These are phyloP conservation scores for Mentha longifolia DNA, from an alignment of 257 asterid species.

Conservation along the genomic window DNA sequence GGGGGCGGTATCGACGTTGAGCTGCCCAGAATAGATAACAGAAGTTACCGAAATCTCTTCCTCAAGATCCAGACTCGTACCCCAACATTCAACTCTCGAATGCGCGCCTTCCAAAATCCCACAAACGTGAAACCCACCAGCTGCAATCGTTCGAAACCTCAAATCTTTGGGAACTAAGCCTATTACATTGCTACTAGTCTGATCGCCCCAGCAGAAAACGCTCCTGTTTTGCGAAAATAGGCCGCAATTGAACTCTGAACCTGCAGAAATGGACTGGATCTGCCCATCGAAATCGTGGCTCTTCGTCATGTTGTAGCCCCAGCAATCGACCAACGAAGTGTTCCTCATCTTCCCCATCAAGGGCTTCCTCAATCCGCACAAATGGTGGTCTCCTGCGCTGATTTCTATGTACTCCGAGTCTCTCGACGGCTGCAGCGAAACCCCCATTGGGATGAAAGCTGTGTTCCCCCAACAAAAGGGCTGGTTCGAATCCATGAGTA, in stretches of 20 bases:
- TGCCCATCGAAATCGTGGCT: slow-evolving; percentile 69
- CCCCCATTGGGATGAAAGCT: slow-evolving; percentile 65
- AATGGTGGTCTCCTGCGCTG: slow-evolving; percentile 90
- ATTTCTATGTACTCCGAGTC: slow-evolving; percentile 71
- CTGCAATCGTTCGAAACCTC: slow-evolving; percentile 68
- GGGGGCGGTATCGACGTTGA: slow-evolving; percentile 60
- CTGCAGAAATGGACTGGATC: slow-evolving; percentile 85
- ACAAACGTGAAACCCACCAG: slow-evolving; percentile 95
- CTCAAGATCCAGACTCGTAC: slow-evolving; percentile 68
- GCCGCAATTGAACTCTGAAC: slow-evolving; percentile 84
- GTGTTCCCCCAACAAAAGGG: slow-evolving; percentile 94
- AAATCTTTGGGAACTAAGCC: slow-evolving; percentile 53
- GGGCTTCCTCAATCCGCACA: slow-evolving; percentile 83
- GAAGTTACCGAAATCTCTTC: slow-evolving; percentile 45
- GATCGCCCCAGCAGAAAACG: slow-evolving; percentile 93
- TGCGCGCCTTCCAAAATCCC: slow-evolving; percentile 70
- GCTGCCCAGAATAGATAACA: slow-evolving; percentile 44
- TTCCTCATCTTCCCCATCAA: slow-evolving; percentile 64
- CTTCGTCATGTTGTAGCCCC: slow-evolving; percentile 94
- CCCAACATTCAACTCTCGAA: slow-evolving; percentile 75
- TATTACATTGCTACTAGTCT: slow-evolving; percentile 63
- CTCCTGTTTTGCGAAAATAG: slow-evolving; percentile 74
- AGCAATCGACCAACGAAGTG: slow-evolving; percentile 76
- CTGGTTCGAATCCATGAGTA: slow-evolving; percentile 51
- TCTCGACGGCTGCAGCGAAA: slow-evolving; percentile 48